phyloP scores from a whole-genome alignment of 352 stramenopile genomes.

The Globisporangium paddicum region DNA sequence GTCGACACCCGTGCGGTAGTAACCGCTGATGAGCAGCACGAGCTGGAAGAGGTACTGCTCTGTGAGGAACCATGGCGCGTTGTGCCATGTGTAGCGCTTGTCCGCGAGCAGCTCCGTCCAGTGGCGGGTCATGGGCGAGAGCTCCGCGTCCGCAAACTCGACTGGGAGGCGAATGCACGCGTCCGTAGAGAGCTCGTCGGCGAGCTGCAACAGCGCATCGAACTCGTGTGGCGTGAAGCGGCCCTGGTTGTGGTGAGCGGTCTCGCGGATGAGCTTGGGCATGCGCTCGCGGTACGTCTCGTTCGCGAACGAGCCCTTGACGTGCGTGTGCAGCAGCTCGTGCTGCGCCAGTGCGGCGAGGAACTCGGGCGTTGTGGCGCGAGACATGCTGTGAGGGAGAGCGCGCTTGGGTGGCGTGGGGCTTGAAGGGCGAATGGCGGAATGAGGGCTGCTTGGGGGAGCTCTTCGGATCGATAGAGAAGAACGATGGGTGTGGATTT shows the following conservation, averaged over 20 bases:
- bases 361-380: constrained; percentile 34
- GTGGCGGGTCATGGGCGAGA: constrained; percentile 37
- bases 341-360: constrained; percentile 44
- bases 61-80: constrained; percentile 67
- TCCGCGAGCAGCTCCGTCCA: constrained; percentile 38
- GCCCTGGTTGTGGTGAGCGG: constrained; percentile 38
- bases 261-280: constrained; percentile 52
- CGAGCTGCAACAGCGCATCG: constrained; percentile 32
- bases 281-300: constrained; percentile 58
- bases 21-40: constrained; percentile 55
- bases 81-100: constrained; percentile 61
- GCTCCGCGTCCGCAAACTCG: constrained; percentile 26
- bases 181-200: constrained; percentile 38
- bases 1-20: constrained; percentile 54
- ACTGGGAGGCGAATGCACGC: constrained; percentile 40
- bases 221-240: constrained; percentile 32
- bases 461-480: not conserved
- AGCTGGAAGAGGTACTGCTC: constrained; percentile 79
- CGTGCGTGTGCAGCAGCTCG: constrained; percentile 49
- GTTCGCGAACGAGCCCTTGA: constrained; percentile 56
- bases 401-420: not conserved
- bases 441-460: not conserved
- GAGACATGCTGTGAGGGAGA: not conserved
- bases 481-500: not conserved
- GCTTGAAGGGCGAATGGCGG: not conserved